phyloP scores from a whole-genome alignment of 1,284 basidiomycete genomes.

The Puccinia triticina region DNA sequence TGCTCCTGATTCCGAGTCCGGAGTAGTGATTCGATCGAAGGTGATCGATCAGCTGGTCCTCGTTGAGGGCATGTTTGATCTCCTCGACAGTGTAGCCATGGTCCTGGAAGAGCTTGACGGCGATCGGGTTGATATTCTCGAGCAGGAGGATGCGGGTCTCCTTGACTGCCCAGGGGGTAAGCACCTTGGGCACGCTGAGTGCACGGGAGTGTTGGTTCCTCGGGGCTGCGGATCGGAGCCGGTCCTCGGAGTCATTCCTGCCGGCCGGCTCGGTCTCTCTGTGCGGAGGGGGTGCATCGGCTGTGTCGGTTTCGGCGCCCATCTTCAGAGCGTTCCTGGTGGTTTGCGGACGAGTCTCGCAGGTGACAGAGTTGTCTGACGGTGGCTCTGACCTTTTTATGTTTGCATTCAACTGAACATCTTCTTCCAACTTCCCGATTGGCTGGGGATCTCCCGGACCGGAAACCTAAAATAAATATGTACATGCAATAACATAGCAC shows the following conservation, averaged over 20 bases:
- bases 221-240: neutral
- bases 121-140: conserved; percentile 40
- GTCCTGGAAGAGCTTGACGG: conserved; percentile 24
- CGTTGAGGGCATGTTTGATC: conserved; percentile 27
- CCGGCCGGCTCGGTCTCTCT: neutral
- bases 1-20: conserved; percentile 35
- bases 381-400: no score
- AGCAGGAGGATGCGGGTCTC: conserved; percentile 53
- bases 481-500: no score
- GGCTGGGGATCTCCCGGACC: no score
- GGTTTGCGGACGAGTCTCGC: neutral
- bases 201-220: neutral
- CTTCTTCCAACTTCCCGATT: no score
- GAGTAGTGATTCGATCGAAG: conserved; percentile 53
- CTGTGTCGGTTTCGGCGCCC: neutral
- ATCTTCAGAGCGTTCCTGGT: neutral
- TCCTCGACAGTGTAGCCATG: conserved; percentile 42
- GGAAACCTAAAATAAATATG: no score
- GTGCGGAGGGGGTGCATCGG: neutral
- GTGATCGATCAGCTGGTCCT: conserved; percentile 42
- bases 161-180: conserved; percentile 43
- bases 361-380: no score
- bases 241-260: neutral
- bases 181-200: conserved; percentile 24
- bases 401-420: no score